These are phyloP conservation scores for Aspergillus pseudoglaucus DNA, from an alignment of 2,329 filamentous ascomycete genomes.

Conservation along the genomic window DNA sequence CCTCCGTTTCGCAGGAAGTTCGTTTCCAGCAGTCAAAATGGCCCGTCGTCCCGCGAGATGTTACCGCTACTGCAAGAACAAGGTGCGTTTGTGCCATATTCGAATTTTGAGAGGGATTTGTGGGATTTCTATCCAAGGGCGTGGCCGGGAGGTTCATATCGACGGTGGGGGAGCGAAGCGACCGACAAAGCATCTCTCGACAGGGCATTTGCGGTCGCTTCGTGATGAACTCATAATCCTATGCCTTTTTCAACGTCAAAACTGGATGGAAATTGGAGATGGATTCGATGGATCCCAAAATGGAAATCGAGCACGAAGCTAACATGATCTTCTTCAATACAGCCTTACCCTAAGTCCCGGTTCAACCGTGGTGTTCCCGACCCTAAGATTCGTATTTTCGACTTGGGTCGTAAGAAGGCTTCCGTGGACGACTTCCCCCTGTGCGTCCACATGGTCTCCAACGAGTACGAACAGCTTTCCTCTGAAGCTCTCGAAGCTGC, in stretches of 20 bases:
- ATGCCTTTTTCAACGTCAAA: not conserved
- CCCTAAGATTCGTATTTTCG: constrained; percentile 89
- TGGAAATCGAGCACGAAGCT: constrained; percentile 9
- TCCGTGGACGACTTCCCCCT: constrained; percentile 99
- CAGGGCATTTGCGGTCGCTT: not conserved
- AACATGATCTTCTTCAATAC: constrained; percentile 11
- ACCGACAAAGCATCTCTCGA: not conserved
- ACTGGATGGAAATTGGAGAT: not conserved
- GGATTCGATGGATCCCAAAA: constrained; percentile 2
- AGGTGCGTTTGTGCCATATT: constrained; percentile 58
- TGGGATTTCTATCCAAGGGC: constrained; percentile 1
- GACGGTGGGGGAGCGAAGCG: not conserved
- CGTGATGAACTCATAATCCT: not conserved
- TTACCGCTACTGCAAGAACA: constrained; percentile 99
- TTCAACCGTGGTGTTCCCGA: constrained; percentile 98
- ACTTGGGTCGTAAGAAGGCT: constrained; percentile 96
- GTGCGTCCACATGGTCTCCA: constrained; percentile 98
- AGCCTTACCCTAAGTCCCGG: constrained; percentile 98
- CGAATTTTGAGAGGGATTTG: constrained; percentile 10
- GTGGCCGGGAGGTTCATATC: not conserved
- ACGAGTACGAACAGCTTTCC: constrained; percentile 99
- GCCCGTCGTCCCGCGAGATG: constrained; percentile 98
- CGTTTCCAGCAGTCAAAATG: constrained; percentile 71
- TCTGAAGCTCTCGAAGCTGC: constrained; percentile 99
- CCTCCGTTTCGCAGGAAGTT: constrained; percentile 40